These are phyloP conservation scores for Tetrapisispora arboricola DNA, from an alignment of 805 yeast genomes.

Conservation along the genomic window DNA sequence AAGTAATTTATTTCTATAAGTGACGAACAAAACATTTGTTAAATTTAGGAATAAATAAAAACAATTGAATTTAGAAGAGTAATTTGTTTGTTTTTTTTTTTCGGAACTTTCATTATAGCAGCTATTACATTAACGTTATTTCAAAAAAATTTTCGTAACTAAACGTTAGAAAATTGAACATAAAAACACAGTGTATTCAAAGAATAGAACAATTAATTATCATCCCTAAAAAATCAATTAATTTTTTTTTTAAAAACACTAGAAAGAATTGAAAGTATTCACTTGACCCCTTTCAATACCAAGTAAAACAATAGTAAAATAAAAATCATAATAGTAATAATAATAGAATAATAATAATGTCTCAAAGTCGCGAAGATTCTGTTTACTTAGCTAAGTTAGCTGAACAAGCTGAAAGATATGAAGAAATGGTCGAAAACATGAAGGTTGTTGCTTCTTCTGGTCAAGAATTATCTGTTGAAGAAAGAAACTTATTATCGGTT, in stretches of 20 bases:
- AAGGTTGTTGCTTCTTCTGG: constrained; percentile 94
- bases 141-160: too few relatives aligned
- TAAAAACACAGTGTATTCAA: too few relatives aligned
- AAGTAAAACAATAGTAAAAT: neutral
- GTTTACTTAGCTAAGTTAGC: constrained; percentile 95
- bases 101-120: too few relatives aligned
- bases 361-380: constrained; percentile 90
- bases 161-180: too few relatives aligned
- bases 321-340: neutral
- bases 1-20: too few relatives aligned
- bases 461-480: constrained; percentile 92
- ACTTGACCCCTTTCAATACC: too few relatives aligned
- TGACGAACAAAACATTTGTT: too few relatives aligned
- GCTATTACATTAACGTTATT: too few relatives aligned
- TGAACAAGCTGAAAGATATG: constrained; percentile 92
- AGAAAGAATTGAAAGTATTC: too few relatives aligned
- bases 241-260: neutral
- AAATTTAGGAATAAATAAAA: too few relatives aligned
- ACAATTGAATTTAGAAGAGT: too few relatives aligned
- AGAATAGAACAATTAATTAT: neutral
- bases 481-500: constrained; percentile 91
- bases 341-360: constrained; percentile 34
- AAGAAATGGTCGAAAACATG: constrained; percentile 99
- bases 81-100: too few relatives aligned
- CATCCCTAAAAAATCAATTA: neutral